A percentile compares a stretch with the other conserved stretches of the same genome.
These are phyloP conservation scores for Aaosphaeria pasadenensis DNA, from an alignment of 2,329 filamentous ascomycete genomes.

Conservation along the genomic window DNA sequence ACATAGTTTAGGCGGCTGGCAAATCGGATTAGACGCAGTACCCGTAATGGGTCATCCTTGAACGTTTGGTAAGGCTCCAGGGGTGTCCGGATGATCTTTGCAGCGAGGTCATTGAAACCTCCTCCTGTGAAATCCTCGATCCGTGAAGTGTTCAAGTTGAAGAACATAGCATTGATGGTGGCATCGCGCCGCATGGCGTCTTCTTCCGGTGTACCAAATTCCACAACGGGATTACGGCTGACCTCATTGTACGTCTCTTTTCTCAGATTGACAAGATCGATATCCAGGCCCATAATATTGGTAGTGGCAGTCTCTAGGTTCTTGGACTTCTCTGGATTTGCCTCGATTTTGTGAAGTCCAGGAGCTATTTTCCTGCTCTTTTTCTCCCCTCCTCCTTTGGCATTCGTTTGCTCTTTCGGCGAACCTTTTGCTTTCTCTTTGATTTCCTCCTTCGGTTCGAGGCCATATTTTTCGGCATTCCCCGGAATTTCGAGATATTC, in stretches of 20 bases:
- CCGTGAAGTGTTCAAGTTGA: constrained; percentile 75
- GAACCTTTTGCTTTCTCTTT: not conserved
- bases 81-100: constrained; percentile 76
- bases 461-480: constrained; percentile 60
- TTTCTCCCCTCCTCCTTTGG: constrained; percentile 39
- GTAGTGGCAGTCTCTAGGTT: constrained; percentile 90
- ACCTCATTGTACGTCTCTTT: constrained; percentile 90
- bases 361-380: constrained; percentile 60
- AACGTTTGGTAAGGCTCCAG: constrained; percentile 89
- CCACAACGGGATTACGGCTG: constrained; percentile 85
- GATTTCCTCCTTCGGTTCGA: constrained; percentile 35
- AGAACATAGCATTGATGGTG: constrained; percentile 93
- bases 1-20: constrained; percentile 77
- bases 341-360: constrained; percentile 80
- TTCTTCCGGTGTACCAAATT: constrained; percentile 88
- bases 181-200: constrained; percentile 88
- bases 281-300: constrained; percentile 78
- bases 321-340: constrained; percentile 95
- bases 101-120: constrained; percentile 72
- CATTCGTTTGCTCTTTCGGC: constrained; percentile 16
- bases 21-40: constrained; percentile 85
- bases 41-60: constrained; percentile 85
- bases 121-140: constrained; percentile 81
- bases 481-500: constrained; percentile 63
- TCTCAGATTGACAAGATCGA: constrained; percentile 91